These are phyloP conservation scores for Saccharomycopsis hybrid DNA, from an alignment of 1,139 yeast species.

Conservation along the genomic window DNA sequence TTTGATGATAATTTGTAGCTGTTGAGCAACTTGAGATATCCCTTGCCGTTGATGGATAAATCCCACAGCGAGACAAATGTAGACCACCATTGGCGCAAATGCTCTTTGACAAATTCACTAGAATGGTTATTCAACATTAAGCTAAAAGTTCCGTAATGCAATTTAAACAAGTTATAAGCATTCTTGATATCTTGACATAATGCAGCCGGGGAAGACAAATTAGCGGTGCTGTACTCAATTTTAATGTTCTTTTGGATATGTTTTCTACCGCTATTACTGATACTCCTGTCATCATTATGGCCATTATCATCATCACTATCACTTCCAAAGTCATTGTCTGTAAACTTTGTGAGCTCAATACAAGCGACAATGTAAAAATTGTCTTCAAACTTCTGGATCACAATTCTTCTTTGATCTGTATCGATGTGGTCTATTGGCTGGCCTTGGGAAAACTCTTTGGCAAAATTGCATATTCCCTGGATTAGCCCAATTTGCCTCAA, in stretches of 20 bases:
- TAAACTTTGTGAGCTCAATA: conserved; percentile 15
- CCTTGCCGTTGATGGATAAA: conserved; percentile 13
- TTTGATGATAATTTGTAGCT: conserved; percentile 19
- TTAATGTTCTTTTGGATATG: background rate
- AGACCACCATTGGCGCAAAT: conserved; percentile 10
- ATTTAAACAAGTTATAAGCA: conserved; percentile 14
- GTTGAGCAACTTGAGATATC: conserved; percentile 14
- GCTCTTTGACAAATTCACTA: background rate
- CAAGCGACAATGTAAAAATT: conserved; percentile 14
- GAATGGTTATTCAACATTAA: background rate
- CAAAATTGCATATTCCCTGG: conserved; percentile 32
- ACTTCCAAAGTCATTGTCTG: conserved; percentile 10
- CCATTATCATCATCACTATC: conserved; percentile 2
- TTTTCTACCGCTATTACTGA: background rate
- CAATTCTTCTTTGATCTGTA: conserved; percentile 18
- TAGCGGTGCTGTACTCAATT: conserved; percentile 15
- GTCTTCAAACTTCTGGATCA: conserved; percentile 13
- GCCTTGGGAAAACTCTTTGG: conserved; percentile 22
- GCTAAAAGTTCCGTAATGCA: conserved; percentile 15
- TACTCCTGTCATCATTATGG: background rate
- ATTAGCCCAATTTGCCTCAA: conserved; percentile 32
- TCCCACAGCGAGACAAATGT: conserved; percentile 12
- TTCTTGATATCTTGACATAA: conserved; percentile 12
- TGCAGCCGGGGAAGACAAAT: conserved; percentile 13
- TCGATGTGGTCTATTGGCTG: conserved; percentile 11